Evolutionary conservation across 1,284 basidiomycete species (phyloP).

Genomic region (Coriolopsis trogii): DNA sequence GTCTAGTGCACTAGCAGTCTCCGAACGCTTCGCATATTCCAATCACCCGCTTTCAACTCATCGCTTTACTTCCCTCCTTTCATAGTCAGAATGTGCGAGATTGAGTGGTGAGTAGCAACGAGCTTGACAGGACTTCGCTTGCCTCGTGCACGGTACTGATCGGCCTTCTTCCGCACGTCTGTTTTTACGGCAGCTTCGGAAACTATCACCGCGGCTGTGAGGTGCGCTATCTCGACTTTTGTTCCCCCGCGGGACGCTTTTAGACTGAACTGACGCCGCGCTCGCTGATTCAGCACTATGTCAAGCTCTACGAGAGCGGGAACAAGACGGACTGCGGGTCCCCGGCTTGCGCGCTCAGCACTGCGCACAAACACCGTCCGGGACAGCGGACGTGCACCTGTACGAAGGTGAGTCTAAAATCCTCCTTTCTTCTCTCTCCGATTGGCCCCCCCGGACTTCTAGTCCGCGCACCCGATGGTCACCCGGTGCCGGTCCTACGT

Average conservation of each 20-base stretch:
- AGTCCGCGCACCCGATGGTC: too few species aligned
- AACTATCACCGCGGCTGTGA: slow-evolving; percentile 37
- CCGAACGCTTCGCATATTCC: not conserved
- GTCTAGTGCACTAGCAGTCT: too few species aligned
- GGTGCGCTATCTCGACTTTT: slow-evolving; percentile 18
- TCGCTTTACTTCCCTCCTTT: not conserved
- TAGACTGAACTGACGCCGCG: not conserved
- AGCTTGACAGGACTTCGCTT: not conserved
- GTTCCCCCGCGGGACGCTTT: not conserved
- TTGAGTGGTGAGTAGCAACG: slow-evolving; percentile 30
- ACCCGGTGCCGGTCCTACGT: too few species aligned
- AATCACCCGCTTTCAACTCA: not conserved
- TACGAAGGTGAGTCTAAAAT: slow-evolving; percentile 23
- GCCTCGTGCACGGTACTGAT: slow-evolving; percentile 6
- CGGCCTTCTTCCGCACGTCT: not conserved
- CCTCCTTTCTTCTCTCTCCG: not conserved
- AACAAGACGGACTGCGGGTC: slow-evolving; percentile 35
- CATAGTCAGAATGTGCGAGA: slow-evolving; percentile 27
- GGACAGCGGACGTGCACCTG: slow-evolving; percentile 30
- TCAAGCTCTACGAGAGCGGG: slow-evolving; percentile 37
- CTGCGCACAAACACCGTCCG: slow-evolving; percentile 31
- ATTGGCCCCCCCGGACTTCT: not conserved
- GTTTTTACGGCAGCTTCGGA: slow-evolving; percentile 27
- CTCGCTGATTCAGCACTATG: slow-evolving; percentile 30
- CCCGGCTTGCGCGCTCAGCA: slow-evolving; percentile 32